Percentiles rank a stretch among this genome's conserved stretches.
phyloP scores from a whole-genome alignment of 2,329 filamentous ascomycete genomes.

The Dactylellina cionopaga region DNA sequence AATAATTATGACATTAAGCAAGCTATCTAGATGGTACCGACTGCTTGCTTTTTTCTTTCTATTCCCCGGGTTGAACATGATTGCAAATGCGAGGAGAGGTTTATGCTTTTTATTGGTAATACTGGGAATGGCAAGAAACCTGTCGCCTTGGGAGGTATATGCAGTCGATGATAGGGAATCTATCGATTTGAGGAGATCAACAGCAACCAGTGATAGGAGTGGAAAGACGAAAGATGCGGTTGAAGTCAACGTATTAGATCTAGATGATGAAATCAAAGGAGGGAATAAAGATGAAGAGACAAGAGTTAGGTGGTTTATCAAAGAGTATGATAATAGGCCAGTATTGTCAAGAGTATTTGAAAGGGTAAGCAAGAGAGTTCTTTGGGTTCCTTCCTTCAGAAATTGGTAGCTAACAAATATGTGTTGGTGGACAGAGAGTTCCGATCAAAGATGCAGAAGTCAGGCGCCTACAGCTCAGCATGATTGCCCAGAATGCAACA shows the following conservation, averaged over 20 bases:
- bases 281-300: constrained; percentile 37
- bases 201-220: neutral
- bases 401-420: neutral
- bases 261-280: constrained; percentile 15
- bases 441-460: constrained; percentile 29
- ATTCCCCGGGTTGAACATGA: constrained; percentile 38
- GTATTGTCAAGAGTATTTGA: constrained; percentile 45
- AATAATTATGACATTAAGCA: constrained; percentile 27
- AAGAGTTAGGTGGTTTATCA: constrained; percentile 45
- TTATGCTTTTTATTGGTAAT: constrained; percentile 36
- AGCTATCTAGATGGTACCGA: constrained; percentile 28
- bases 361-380: constrained; percentile 19
- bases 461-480: constrained; percentile 35
- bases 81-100: constrained; percentile 41
- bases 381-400: neutral
- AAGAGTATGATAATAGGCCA: constrained; percentile 39
- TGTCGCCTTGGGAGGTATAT: constrained; percentile 47
- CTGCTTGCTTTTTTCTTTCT: constrained; percentile 17
- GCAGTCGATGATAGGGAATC: constrained; percentile 36
- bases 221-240: constrained; percentile 4
- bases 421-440: too few relatives aligned
- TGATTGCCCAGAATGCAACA: constrained; percentile 39
- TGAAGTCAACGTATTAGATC: constrained; percentile 20
- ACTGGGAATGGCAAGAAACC: constrained; percentile 36
- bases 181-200: neutral